A percentile compares a stretch with the other conserved stretches of the same genome.
These are phyloP conservation scores for Epichloe elymi DNA, from an alignment of 2,329 filamentous ascomycete genomes.

Conservation along the genomic window DNA sequence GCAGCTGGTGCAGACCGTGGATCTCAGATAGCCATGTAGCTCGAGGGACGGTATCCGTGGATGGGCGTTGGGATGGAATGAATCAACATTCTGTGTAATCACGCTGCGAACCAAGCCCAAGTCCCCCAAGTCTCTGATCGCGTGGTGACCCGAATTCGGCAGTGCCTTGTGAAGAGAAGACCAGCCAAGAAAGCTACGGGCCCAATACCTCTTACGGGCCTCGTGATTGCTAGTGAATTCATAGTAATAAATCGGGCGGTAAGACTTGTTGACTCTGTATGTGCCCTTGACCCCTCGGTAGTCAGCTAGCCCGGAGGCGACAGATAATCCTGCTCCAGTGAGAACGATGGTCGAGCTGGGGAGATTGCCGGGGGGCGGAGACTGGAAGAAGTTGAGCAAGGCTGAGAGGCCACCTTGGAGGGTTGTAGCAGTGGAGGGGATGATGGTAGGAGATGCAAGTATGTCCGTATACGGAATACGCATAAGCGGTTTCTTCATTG, in stretches of 20 bases:
- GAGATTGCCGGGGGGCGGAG: conserved; percentile 37
- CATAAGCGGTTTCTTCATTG: conserved; percentile 60
- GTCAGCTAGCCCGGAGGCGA: conserved; percentile 84
- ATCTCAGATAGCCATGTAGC: conserved; percentile 80
- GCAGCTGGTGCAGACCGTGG: conserved; percentile 71
- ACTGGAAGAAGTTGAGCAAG: conserved; percentile 60
- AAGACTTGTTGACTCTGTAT: conserved; percentile 81
- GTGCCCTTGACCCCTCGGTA: conserved; percentile 85
- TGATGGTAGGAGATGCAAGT: conserved; percentile 60
- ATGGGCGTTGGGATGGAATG: conserved; percentile 72
- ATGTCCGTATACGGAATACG: conserved; percentile 85
- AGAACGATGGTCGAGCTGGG: conserved; percentile 35
- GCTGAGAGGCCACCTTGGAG: conserved; percentile 63
- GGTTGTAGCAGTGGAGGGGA: conserved; percentile 59
- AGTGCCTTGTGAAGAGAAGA: conserved; percentile 62
- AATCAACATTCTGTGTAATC: conserved; percentile 95
- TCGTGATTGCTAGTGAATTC: conserved; percentile 78
- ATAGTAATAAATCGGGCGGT: conserved; percentile 83
- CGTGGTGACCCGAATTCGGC: conserved; percentile 70
- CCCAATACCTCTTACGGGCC: conserved; percentile 88
- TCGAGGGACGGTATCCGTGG: conserved; percentile 64
- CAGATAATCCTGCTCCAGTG: conserved; percentile 84
- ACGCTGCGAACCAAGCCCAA: conserved; percentile 64
- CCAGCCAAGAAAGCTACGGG: conserved; percentile 88
- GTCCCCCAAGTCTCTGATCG: conserved; percentile 57